Evolutionary conservation across 495 filamentous ascomycete genomes (phyloP).

Genomic region (Glonium stellatum): DNA sequence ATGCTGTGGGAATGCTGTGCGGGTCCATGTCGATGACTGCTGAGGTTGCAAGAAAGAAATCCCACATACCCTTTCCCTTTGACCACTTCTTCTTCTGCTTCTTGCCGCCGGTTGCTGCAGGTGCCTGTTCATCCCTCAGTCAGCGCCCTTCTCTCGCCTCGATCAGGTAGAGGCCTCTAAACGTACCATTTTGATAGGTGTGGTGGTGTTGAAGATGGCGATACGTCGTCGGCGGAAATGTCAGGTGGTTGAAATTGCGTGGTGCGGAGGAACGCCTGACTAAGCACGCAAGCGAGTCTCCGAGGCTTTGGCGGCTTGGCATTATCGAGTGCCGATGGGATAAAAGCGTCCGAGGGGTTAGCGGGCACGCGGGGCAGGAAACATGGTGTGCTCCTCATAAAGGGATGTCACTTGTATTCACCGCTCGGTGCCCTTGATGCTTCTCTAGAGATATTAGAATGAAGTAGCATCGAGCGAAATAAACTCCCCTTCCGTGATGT

Average conservation of each 20-base stretch:
- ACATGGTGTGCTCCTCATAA: background rate
- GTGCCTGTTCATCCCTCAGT: conserved; percentile 22
- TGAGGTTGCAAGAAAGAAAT: background rate
- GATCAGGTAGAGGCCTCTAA: background rate
- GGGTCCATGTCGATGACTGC: background rate
- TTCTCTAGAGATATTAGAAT: too few relatives aligned
- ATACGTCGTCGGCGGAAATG: background rate
- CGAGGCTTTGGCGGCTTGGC: background rate
- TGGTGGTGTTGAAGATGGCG: conserved; percentile 21
- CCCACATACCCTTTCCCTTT: conserved; percentile 86
- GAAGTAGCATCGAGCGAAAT: too few relatives aligned
- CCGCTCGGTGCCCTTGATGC: background rate
- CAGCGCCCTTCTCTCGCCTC: background rate
- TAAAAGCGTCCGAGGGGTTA: background rate
- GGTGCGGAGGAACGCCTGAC: background rate
- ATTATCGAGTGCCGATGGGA: background rate
- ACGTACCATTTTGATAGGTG: conserved; percentile 28
- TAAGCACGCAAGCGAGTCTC: background rate
- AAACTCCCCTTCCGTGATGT: too few relatives aligned
- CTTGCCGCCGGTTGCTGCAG: conserved; percentile 70
- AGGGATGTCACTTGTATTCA: background rate
- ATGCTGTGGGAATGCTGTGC: background rate
- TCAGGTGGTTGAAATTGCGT: conserved; percentile 2
- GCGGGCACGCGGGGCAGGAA: too few relatives aligned
- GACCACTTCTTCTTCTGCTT: conserved; percentile 99